Evolutionary conservation across 208 protist genomes (phyloP).

Genomic region (Wallacemonas sp.): DNA sequence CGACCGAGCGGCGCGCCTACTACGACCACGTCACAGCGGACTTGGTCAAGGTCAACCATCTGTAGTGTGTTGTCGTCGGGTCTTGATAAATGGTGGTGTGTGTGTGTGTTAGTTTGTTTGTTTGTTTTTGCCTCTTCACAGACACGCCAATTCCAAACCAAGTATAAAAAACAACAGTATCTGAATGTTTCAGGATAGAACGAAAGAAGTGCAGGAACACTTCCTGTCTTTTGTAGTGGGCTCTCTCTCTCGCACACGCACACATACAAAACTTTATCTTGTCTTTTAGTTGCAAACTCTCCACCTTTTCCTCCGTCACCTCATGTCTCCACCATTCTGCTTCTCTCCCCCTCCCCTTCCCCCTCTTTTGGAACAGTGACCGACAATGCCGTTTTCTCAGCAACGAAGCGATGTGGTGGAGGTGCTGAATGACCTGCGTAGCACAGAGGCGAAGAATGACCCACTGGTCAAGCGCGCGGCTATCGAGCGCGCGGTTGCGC

Average conservation of each 20-base stretch:
- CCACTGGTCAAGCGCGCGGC: slow-evolving; percentile 55
- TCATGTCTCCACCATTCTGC: too few relatives aligned
- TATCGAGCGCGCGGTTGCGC: slow-evolving; percentile 92
- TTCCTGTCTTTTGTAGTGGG: too few relatives aligned
- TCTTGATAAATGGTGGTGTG: too few relatives aligned
- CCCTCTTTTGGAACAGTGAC: not conserved
- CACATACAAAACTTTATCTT: not conserved
- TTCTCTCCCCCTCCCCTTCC: too few relatives aligned
- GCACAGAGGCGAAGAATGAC: slow-evolving; percentile 48
- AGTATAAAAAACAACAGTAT: not conserved
- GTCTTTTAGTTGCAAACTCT: too few relatives aligned
- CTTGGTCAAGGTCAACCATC: slow-evolving; percentile 65
- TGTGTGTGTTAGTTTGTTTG: slow-evolving; percentile 8
- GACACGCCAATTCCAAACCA: too few relatives aligned
- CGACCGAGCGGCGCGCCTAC: slow-evolving; percentile 59
- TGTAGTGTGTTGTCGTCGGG: not conserved
- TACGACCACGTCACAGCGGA: slow-evolving; percentile 87
- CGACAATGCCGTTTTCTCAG: slow-evolving; percentile 11
- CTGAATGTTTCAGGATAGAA: too few relatives aligned
- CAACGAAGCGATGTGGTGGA: slow-evolving; percentile 45
- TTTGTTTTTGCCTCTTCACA: not conserved
- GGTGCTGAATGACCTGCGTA: slow-evolving; percentile 36
- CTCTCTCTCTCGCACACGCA: not conserved
- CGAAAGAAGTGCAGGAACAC: too few relatives aligned
- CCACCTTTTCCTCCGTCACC: too few relatives aligned